phyloP scores from a whole-genome alignment of 106 monocot species.

The Dioscorea dumetorum region DNA sequence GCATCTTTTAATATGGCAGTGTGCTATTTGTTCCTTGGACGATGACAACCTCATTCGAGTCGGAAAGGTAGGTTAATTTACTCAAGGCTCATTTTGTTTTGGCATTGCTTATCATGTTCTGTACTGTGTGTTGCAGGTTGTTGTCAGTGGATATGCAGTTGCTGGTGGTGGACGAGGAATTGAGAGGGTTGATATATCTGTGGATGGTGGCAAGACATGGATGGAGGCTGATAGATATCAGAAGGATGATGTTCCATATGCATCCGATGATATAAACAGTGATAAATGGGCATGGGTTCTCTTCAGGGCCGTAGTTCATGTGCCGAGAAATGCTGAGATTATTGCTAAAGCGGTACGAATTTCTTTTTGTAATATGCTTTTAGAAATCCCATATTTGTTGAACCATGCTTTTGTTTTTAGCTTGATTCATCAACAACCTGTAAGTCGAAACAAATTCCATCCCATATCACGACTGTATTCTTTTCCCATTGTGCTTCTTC shows the following conservation, averaged over 20 bases:
- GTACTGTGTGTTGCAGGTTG: constrained; percentile 28
- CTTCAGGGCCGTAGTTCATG: constrained; percentile 48
- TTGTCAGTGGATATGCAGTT: constrained; percentile 58
- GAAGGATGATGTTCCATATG: constrained; percentile 25
- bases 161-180: constrained; percentile 93
- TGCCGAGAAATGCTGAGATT: constrained; percentile 48
- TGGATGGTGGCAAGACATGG: constrained; percentile 80
- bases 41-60: constrained; percentile 48
- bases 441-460: background rate
- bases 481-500: background rate
- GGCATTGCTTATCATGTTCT: background rate
- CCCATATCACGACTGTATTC: background rate
- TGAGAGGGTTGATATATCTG: constrained; percentile 84
- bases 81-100: background rate
- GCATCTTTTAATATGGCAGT: constrained; percentile 25
- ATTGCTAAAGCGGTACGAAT: constrained; percentile 70
- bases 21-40: constrained; percentile 88
- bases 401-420: too few species aligned
- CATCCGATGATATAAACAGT: constrained; percentile 35
- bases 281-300: constrained; percentile 85
- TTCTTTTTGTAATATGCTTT: background rate
- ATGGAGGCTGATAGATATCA: constrained; percentile 52
- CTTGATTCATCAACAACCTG: too few species aligned
- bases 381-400: too few species aligned
- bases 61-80: constrained; percentile 43